Evolutionary conservation across 371 early-diverging fungal species (phyloP).

Genomic region (Mucor plumbeus): DNA sequence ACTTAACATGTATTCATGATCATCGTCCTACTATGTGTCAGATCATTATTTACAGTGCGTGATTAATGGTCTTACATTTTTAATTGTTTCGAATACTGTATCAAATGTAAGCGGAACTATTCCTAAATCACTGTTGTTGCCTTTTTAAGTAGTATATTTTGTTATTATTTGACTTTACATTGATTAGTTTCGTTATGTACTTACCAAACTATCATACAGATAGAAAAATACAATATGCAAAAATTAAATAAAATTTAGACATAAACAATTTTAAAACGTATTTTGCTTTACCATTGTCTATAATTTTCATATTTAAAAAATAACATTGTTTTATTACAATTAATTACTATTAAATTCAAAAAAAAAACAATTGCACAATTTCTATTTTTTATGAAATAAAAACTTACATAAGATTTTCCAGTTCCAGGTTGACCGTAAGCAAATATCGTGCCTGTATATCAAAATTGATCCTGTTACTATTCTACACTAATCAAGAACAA

Average conservation of each 20-base stretch:
- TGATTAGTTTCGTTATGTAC: background rate
- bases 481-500: background rate
- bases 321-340: background rate
- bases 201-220: conserved; percentile 15
- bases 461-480: background rate
- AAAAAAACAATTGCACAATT: conserved; percentile 28
- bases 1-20: conserved; percentile 23
- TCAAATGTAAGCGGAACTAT: conserved; percentile 86
- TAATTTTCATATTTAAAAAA: background rate
- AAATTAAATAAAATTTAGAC: background rate
- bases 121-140: conserved; percentile 74
- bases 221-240: background rate
- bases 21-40: conserved; percentile 5
- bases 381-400: background rate
- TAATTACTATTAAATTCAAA: conserved; percentile 24
- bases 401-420: conserved; percentile 72
- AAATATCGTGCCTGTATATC: conserved; percentile 65
- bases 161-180: background rate
- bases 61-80: conserved; percentile 38
- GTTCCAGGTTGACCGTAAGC: conserved; percentile 82
- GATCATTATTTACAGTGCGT: background rate
- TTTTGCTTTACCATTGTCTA: conserved; percentile 35
- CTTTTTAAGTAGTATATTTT: conserved; percentile 31
- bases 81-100: conserved; percentile 79
- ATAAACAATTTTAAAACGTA: background rate